A percentile compares a stretch with the other conserved stretches of the same genome.
These are phyloP conservation scores for Thamnidium elegans DNA, from an alignment of 192 early-diverging fungal species.

Conservation along the genomic window DNA sequence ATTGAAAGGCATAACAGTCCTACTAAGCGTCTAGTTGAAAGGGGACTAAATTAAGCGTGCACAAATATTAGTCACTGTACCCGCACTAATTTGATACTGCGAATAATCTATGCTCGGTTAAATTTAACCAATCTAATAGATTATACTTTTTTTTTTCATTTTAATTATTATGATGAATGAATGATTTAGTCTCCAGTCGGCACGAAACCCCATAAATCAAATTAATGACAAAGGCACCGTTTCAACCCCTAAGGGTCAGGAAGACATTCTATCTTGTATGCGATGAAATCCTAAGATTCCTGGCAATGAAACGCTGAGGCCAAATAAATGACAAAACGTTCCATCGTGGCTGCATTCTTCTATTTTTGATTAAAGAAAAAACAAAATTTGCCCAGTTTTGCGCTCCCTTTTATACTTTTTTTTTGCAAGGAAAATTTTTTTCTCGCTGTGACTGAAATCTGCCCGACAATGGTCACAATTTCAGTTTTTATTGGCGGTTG, in stretches of 20 bases:
- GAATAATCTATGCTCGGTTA: too few relatives aligned
- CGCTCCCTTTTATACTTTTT: background rate
- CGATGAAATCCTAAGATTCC: constrained; percentile 27
- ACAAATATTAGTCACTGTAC: too few relatives aligned
- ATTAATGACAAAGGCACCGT: constrained; percentile 18
- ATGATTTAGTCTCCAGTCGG: constrained; percentile 26
- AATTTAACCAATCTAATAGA: too few relatives aligned
- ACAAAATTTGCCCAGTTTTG: background rate
- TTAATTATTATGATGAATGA: too few relatives aligned
- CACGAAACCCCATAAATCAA: constrained; percentile 20
- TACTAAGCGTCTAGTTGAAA: too few relatives aligned
- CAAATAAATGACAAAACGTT: constrained; percentile 16
- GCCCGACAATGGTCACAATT: too few relatives aligned
- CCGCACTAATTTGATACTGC: too few relatives aligned
- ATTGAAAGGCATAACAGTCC: too few relatives aligned
- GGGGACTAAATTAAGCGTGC: too few relatives aligned
- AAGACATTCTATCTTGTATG: constrained; percentile 16
- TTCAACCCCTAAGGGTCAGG: constrained; percentile 18
- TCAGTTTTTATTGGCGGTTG: too few relatives aligned
- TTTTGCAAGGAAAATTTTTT: background rate
- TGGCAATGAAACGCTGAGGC: constrained; percentile 29
- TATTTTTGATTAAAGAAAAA: constrained; percentile 25
- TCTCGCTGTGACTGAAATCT: background rate
- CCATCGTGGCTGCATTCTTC: constrained; percentile 34
- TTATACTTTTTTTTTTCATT: too few relatives aligned